Evolutionary conservation across 1,139 yeast genomes (phyloP), one percentile per base, ranked within the genome.

Genomic region (Saccharomycopsis hybrid): DNA sequence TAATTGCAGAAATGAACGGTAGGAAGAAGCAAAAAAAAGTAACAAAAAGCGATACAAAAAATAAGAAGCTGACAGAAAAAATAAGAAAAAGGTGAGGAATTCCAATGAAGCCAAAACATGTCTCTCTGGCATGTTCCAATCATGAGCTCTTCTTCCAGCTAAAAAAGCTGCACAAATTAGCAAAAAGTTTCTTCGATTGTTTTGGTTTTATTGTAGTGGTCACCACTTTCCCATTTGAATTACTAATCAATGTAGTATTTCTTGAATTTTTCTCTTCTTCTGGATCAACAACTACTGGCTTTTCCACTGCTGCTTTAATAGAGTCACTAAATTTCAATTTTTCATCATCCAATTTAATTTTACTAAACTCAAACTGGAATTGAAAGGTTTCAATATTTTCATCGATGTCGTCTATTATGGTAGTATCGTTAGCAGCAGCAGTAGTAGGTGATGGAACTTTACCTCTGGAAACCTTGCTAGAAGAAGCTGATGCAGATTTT

Each of bases 301-400:
- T 41, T 13, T 51, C 41, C 5, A 44, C 25, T 5, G 45, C 43
- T 18, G 32, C 13, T 18, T 25, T 42, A 11, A 35, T 29, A n/a
- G 47, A 41, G 18, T 51, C 54, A 33, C 44, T 41, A 28, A 52
- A 52, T 33, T 52, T 43, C 30, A 52, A 41, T 33, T 50, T 29
- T 9, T 46, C 46, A 9, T 49, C 53, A 38, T 52, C 35, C 30
- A 52, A 37, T 40, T 52, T 50, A 33, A 52, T 40, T 35, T 52
- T 52, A 30, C 51, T 47, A 35, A 52, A 52, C 30, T 52, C 47
- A 29, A 52, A 52, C 31, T 52, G 50, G 37, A 52, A 52, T 36
- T 47, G 49, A 27, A 52, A 52, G 36, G 39, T 44, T 11, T 44
- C 49, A 40, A 27, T 33, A 33, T 41, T 41, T 25, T 49, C 49